Conservation (phyloP, 2,329 filamentous ascomycete species). For the Pseudogymnoascus sp. region DNA sequence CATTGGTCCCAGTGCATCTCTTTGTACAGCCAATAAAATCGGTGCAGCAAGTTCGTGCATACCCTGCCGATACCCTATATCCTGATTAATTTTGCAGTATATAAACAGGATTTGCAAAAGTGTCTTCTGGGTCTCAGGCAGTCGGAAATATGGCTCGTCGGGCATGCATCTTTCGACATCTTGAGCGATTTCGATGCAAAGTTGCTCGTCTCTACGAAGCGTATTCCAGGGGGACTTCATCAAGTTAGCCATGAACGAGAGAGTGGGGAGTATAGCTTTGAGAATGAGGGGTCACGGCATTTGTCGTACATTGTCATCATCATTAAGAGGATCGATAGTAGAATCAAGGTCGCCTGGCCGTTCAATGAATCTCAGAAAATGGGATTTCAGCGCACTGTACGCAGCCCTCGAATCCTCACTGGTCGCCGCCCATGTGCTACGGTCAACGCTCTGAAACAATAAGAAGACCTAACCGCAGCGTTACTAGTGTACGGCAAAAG, state of each 20-base stretch:
- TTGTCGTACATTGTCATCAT: conserved; percentile 54
- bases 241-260: conserved; percentile 34
- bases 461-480: conserved; percentile 59
- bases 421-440: conserved; percentile 59
- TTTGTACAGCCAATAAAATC: conserved; percentile 74
- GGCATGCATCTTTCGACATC: conserved; percentile 88
- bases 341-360: conserved; percentile 75
- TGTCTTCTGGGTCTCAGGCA: conserved; percentile 68
- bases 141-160: conserved; percentile 83
- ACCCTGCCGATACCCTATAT: conserved; percentile 86
- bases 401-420: conserved; percentile 62
- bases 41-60: conserved; percentile 97
- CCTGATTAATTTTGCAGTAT: conserved; percentile 86
- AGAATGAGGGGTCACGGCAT: background rate
- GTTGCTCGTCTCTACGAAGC: conserved; percentile 74
- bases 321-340: conserved; percentile 74
- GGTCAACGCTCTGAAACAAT: conserved; percentile 62
- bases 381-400: conserved; percentile 65
- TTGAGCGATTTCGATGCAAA: conserved; percentile 84
- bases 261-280: background rate
- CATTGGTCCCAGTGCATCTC: conserved; percentile 62
- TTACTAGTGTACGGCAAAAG: conserved; percentile 10
- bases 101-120: conserved; percentile 88
- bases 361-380: conserved; percentile 75
- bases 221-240: conserved; percentile 82